phyloP scores from a whole-genome alignment of 2,329 filamentous ascomycete species.

The Sarocladium strictum region DNA sequence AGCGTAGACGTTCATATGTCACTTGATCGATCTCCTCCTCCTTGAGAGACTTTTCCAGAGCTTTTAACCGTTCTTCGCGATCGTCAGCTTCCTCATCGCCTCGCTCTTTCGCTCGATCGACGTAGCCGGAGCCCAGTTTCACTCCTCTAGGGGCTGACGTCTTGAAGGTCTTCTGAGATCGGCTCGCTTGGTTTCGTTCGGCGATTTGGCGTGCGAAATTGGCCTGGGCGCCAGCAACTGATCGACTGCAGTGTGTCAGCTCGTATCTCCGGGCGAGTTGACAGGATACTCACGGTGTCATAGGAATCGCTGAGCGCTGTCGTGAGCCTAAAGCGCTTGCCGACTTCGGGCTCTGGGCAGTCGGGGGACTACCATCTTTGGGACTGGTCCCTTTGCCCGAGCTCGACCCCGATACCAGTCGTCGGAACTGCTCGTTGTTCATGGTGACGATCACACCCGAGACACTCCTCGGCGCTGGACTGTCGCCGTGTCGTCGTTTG shows the following conservation, averaged over 20 bases:
- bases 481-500: not conserved
- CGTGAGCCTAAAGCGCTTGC: constrained; percentile 64
- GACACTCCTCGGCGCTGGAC: not conserved
- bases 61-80: constrained; percentile 61
- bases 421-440: constrained; percentile 95
- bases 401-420: constrained; percentile 51
- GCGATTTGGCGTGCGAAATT: constrained; percentile 83
- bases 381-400: constrained; percentile 32
- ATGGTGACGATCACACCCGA: constrained; percentile 39
- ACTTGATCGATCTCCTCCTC: constrained; percentile 75
- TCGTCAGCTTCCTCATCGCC: constrained; percentile 47
- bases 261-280: not conserved
- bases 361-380: constrained; percentile 40
- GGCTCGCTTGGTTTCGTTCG: constrained; percentile 54
- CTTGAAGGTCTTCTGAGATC: constrained; percentile 66
- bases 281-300: constrained; percentile 70
- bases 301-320: constrained; percentile 76
- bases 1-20: constrained; percentile 69
- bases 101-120: constrained; percentile 69
- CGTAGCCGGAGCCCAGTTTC: constrained; percentile 73
- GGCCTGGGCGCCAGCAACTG: constrained; percentile 46
- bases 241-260: constrained; percentile 47
- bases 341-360: constrained; percentile 19
- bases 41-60: constrained; percentile 76
- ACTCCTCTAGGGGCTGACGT: constrained; percentile 78